Percentiles rank a stretch among this genome's conserved stretches.
Evolutionary conservation across 441 rosid species (phyloP).

Genomic region (Arabidopsis hybrid): DNA sequence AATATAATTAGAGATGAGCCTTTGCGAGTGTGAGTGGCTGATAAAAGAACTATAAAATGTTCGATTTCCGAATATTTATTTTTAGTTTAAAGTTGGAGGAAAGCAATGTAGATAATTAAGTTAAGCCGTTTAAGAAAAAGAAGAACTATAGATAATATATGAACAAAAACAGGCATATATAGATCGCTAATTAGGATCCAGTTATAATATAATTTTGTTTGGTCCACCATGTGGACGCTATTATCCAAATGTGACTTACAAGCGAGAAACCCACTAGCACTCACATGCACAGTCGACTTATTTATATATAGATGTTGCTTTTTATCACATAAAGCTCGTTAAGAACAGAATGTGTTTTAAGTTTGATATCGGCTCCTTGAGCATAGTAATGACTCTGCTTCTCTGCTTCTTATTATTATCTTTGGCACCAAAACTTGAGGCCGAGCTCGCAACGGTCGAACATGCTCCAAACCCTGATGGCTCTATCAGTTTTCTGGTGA

Average conservation of each 20-base stretch:
- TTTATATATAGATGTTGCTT: conserved; percentile 7
- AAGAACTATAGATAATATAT: not conserved
- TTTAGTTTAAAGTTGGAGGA: not conserved
- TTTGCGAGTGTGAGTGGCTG: not conserved
- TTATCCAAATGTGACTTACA: conserved; percentile 25
- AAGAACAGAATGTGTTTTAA: conserved; percentile 20
- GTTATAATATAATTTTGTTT: conserved; percentile 10
- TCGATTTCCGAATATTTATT: not conserved
- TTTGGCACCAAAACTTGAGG: conserved; percentile 31
- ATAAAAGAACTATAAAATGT: conserved; percentile 1
- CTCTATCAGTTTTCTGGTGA: conserved; percentile 55
- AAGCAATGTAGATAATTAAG: not conserved
- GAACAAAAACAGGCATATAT: not conserved
- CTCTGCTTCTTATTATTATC: conserved; percentile 7
- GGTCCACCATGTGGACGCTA: conserved; percentile 38
- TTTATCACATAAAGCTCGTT: conserved; percentile 2
- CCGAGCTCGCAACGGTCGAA: conserved; percentile 44
- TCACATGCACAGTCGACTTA: conserved; percentile 39
- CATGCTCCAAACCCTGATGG: conserved; percentile 50
- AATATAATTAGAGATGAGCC: not conserved
- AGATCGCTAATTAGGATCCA: not conserved
- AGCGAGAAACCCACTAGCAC: conserved; percentile 33
- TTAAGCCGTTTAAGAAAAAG: not conserved
- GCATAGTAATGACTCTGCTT: conserved; percentile 26
- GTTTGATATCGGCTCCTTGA: conserved; percentile 21